Evolutionary conservation across 495 filamentous ascomycete genomes (phyloP), one percentile per base, ranked within the genome.

Genomic region (Amphirosellinia nigrospora): DNA sequence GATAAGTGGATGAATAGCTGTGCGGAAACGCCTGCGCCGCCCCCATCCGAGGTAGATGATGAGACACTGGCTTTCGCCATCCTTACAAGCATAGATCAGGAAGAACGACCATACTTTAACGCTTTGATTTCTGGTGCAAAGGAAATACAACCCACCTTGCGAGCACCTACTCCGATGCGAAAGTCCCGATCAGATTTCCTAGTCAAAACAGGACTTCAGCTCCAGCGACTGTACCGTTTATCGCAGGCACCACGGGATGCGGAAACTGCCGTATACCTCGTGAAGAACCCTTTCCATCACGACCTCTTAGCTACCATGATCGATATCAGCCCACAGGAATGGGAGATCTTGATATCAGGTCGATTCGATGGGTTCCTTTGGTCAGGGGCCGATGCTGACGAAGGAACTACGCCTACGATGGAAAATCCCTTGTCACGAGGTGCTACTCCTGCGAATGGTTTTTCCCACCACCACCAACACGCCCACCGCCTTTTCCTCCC

Each of bases 281-380:
- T 98, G 61, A 93, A 91, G 69, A 90, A 98, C 78, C 91, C 90
- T 0, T 81, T 84, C 32, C 84, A 96, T 46, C 96, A 98, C 77
- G 90, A 93, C 73, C 89, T 97, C 13, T 88, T 99, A 28, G 88
- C 91, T 34, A 98, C 96, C 1, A 88, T 99, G 36, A 90, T 93
- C 21, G 90, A 91, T 46, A 94, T 99, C 75, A 94, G 88, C 72
- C 86, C 90, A 34, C 89, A 89, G 19, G 96, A 99, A 77, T 98
- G 97, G 94, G 96, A 99, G 46, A 94, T 99, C 50, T 87, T 99
- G 38, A 93, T 91, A 34, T 98, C 95, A 0, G 96, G 96, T 32
- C 93, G 95, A 45, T 98, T 99, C 75, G 96, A 99, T 77, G 95
- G 95, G 5, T 98, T 99, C 82, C 87, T 99, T 23, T 96, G 94